Percentiles rank a stretch among this genome's conserved stretches.
Conservation (phyloP, 192 early-diverging fungal genomes). For the Nowakowskiella sp. region DNA sequence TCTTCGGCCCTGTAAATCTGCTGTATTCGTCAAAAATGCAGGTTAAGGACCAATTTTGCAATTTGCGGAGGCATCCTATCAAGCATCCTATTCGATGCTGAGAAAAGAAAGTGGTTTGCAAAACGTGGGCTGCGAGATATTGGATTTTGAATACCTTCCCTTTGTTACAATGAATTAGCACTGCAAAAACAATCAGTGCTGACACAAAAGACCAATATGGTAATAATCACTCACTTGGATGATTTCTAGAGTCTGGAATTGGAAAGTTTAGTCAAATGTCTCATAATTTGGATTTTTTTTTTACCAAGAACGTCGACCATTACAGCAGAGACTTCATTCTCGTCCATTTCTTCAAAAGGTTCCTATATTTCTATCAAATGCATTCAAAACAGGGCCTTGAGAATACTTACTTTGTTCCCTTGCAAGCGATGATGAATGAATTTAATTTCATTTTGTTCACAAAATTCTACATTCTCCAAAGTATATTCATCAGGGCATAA, state of each 20-base stretch:
- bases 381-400: background rate
- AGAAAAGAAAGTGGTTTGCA: background rate
- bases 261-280: background rate
- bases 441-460: constrained; percentile 66
- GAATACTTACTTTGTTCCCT: constrained; percentile 74
- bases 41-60: constrained; percentile 90
- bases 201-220: background rate
- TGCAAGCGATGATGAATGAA: constrained; percentile 83
- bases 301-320: constrained; percentile 36
- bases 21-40: constrained; percentile 98
- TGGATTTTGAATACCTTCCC: constrained; percentile 61
- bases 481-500: constrained; percentile 89
- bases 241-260: constrained; percentile 31
- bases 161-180: constrained; percentile 96
- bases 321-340: constrained; percentile 31
- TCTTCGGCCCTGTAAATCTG: constrained; percentile 81
- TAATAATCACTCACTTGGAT: constrained; percentile 30
- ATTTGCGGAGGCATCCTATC: constrained; percentile 87
- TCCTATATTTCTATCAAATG: constrained; percentile 19
- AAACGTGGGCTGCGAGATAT: constrained; percentile 5
- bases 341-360: constrained; percentile 43
- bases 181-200: constrained; percentile 1
- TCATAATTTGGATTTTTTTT: background rate
- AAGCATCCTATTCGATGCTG: constrained; percentile 94
- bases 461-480: constrained; percentile 76